Percentiles rank a stretch among this genome's conserved stretches.
Evolutionary conservation across 495 filamentous ascomycete genomes (phyloP).

Genomic region (Melanomma pulvis-pyrius): DNA sequence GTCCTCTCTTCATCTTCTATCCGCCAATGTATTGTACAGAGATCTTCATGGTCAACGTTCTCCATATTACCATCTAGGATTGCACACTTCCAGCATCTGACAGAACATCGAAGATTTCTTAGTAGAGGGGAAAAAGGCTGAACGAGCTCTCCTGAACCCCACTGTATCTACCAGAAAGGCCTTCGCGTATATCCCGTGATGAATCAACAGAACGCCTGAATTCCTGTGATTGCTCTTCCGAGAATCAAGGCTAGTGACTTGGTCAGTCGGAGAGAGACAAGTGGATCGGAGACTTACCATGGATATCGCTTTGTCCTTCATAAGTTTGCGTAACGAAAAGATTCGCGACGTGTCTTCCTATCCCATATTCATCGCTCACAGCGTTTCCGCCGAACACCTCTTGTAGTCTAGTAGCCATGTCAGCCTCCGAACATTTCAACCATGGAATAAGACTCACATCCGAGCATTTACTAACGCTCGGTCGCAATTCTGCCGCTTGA

Average conservation of each 20-base stretch:
- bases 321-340: constrained; percentile 98
- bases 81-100: too few species aligned
- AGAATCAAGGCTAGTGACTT: constrained; percentile 61
- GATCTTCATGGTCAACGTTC: too few species aligned
- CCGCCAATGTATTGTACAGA: too few species aligned
- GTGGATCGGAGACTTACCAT: constrained; percentile 62
- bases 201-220: constrained; percentile 66
- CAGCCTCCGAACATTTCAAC: neutral
- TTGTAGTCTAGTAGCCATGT: constrained; percentile 63
- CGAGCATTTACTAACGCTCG: constrained; percentile 79
- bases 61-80: too few species aligned
- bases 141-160: too few species aligned
- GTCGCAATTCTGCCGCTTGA: constrained; percentile 98
- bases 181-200: neutral
- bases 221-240: constrained; percentile 69
- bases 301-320: constrained; percentile 95
- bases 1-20: too few species aligned
- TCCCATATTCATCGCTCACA: constrained; percentile 92
- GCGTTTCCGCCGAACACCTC: constrained; percentile 98
- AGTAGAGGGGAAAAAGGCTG: too few species aligned
- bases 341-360: constrained; percentile 94
- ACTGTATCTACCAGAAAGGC: too few species aligned
- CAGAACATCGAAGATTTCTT: too few species aligned
- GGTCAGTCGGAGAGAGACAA: constrained; percentile 17
- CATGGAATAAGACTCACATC: constrained; percentile 53